A percentile compares a stretch with the other conserved stretches of the same genome.
Conservation (phyloP, 2,329 filamentous ascomycete species). For the Lasiodiplodia citricola region DNA sequence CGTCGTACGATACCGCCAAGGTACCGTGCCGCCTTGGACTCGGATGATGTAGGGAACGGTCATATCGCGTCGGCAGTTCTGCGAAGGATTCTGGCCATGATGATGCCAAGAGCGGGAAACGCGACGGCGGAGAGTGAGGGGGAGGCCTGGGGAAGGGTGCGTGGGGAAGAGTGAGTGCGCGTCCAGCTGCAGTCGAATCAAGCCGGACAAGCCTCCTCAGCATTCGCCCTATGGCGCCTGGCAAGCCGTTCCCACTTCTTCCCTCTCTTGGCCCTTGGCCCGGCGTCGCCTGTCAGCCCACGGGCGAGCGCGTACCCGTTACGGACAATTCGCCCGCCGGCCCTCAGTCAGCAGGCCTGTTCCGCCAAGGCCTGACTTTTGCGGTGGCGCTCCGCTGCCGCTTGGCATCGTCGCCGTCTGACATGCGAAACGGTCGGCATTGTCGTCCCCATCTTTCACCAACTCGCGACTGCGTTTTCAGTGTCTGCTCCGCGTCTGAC, state of each 20-base stretch:
- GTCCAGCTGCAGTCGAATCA: constrained; percentile 15
- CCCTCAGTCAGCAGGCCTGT: constrained; percentile 9
- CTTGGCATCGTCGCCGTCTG: constrained; percentile 5
- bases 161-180: background rate
- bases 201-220: constrained; percentile 18
- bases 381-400: constrained; percentile 21
- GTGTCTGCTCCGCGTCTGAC: background rate
- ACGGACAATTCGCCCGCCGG: background rate
- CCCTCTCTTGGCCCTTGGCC: constrained; percentile 19
- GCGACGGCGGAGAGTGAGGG: background rate
- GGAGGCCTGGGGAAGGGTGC: too few species aligned
- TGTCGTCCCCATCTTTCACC: background rate
- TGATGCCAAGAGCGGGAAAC: constrained; percentile 9
- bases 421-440: background rate
- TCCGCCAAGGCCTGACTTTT: background rate
- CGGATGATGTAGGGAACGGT: background rate
- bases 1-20: constrained; percentile 23
- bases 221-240: constrained; percentile 12
- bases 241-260: constrained; percentile 23
- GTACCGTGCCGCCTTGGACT: constrained; percentile 5
- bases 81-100: constrained; percentile 9
- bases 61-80: background rate
- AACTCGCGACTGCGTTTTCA: background rate
- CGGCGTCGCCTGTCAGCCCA: constrained; percentile 2
- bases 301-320: background rate